These are phyloP conservation scores for Candida pini DNA, from an alignment of 805 yeast species.

Conservation along the genomic window DNA sequence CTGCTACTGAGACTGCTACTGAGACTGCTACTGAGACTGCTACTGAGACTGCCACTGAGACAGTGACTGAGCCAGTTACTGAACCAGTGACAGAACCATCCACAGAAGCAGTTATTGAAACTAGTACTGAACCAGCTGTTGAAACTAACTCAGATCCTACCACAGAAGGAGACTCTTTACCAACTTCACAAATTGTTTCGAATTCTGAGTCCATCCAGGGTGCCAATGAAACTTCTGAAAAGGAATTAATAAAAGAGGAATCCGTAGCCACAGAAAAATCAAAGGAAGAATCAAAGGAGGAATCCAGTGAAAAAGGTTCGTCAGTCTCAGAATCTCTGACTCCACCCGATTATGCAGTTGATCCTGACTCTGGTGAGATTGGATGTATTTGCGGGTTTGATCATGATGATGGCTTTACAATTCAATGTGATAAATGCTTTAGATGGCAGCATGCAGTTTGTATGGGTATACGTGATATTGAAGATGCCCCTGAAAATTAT, in stretches of 20 bases:
- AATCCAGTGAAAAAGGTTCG: neutral
- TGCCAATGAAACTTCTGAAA: no score
- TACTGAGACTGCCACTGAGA: neutral
- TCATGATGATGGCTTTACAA: slow-evolving; percentile 90
- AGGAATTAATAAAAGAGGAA: no score
- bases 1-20: slow-evolving; percentile 9
- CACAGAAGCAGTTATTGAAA: no score
- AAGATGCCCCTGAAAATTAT: slow-evolving; percentile 78
- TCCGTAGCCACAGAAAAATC: no score
- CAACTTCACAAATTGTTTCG: no score
- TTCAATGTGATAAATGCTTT: slow-evolving; percentile 88
- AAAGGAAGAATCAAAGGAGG: slow-evolving; percentile 1
- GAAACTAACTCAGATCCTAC: no score
- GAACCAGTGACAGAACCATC: no score
- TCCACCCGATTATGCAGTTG: slow-evolving; percentile 51
- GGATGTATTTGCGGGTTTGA: slow-evolving; percentile 85
- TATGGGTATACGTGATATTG: slow-evolving; percentile 66
- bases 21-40: slow-evolving; percentile 11
- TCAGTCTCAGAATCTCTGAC: slow-evolving; percentile 2
- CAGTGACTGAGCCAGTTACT: no score
- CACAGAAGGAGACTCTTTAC: no score
- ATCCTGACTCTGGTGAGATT: slow-evolving; percentile 77
- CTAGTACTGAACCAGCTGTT: no score
- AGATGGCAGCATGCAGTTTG: slow-evolving; percentile 97
- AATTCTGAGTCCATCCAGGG: no score